Base-by-base conservation (phyloP, 2,329 filamentous ascomycete species). In the Xylaria hypoxylon region DNA sequence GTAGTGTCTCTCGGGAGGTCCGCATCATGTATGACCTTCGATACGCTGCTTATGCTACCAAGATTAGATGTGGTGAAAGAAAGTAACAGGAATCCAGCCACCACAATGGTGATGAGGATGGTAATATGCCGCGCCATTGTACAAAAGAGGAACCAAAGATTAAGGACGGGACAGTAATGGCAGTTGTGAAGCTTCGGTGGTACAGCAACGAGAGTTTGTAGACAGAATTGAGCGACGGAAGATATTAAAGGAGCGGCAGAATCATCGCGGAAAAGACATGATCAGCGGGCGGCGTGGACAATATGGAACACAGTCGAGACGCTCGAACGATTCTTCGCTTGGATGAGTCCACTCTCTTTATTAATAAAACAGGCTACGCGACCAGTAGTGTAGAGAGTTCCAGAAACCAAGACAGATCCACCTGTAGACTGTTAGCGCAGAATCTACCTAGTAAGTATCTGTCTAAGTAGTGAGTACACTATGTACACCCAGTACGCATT, bases 51-150 rank as follows among this genome's bases (percentile, higher is more conserved):
- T 11, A 73, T 68, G 19, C 50, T 31, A 44, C 64, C 58, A 42
- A 85, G 82, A 61, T 88, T 86, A 71, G 89, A 86, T 69, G 66
- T 63, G 15, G 87, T 81, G 70, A 90, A 86, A 45, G 86, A 85
- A 64, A 92, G 71, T 73, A 86, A 83, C 60, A 87, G 80, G 73
- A 90, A 83, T 68, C 85, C 79, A 65, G 85, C 80, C 71, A 88
- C 81, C 70, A 84, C 83, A 70, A 90, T 74, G 55, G 88, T 75
- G 68, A 90, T 74, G 56, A 86, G 79, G 70, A 86, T 75, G 33
- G 86, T 81, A 65, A 89, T 76, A 71, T 87, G 84, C 69, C 86
- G 84, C 67, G 85, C 82, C 86, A 88, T 88, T 60, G 45, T 67
- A 28, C 33, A 50, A 59, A 35, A n/a, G 2, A 33, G 33, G 28